A percentile compares a stretch with the other conserved stretches of the same genome.
Evolutionary conservation across 441 rosid species (phyloP).

Genomic region (Adansonia rubrostipa): DNA sequence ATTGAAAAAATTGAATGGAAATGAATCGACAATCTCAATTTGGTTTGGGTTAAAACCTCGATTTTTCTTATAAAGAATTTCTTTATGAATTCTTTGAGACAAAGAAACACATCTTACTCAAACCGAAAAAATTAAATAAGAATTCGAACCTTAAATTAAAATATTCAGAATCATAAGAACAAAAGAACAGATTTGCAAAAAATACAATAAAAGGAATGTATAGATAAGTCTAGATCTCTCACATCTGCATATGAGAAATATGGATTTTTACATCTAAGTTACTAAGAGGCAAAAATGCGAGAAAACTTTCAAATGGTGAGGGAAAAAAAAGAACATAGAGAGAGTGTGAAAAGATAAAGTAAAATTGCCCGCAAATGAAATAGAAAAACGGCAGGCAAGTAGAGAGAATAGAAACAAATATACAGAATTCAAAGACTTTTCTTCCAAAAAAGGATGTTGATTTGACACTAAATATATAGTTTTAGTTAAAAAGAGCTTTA

Average conservation of each 20-base stretch:
- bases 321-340: neutral
- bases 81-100: neutral
- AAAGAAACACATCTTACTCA: neutral
- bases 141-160: neutral
- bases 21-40: neutral
- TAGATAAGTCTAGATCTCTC: neutral
- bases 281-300: neutral
- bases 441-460: neutral
- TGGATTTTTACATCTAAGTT: neutral
- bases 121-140: neutral
- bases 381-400: neutral
- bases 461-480: neutral
- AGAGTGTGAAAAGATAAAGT: neutral
- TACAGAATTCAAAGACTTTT: neutral
- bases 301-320: neutral
- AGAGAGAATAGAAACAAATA: neutral
- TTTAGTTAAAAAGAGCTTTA: neutral
- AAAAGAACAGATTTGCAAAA: neutral
- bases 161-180: neutral
- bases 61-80: neutral
- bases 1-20: neutral
- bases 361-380: neutral
- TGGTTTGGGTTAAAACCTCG: neutral
- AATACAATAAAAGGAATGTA: neutral
- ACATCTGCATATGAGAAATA: neutral